Evolutionary conservation across 2,329 filamentous ascomycete genomes (phyloP), one percentile per base, ranked within the genome.

Genomic region (Epichloe brachyelytri): DNA sequence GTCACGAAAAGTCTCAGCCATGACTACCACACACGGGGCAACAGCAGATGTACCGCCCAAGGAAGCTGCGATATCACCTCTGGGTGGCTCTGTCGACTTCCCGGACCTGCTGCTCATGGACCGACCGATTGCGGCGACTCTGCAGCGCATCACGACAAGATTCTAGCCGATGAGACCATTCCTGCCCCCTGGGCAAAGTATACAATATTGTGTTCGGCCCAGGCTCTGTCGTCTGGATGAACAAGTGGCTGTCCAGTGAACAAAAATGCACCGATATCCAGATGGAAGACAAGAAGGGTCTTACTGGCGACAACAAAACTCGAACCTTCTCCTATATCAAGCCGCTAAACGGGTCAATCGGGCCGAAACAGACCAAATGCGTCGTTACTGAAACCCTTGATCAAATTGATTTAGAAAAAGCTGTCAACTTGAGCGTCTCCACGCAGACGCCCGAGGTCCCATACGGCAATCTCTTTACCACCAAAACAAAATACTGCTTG

Each of bases 361-460:
- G 93, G 0, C 93, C 93, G 0, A 93, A 79, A 64, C 88, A 95
- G 70, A 98, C 93, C 12, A 96, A 95, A 63, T 98, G 93, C 65
- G 85, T 94, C 53, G 89, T 88, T 47, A 85, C 81, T 1, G 89
- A 95, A 67, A 85, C 77, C 4, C 63, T 98, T n/a, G 90, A 97
- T 54, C 75, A 78, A 44, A 74, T 94, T 33, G 91, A 98, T 63
- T 74, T 94, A 15, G 91, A 97, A 51, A 95, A 90, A 64, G 80
- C 86, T 2, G 80, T 95, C 51, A 86, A 85, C 49, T 75, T 98
- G n/a, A 81, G 82, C 3, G 82, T 88, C 51, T 83, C 81, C 33
- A 96, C 89, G 0, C 86, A 91, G 61, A 98, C 86, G 14, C 93
- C 93, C 0, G 94, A 98, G 64, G 93, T 98, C 2, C 93, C 93